A percentile compares a stretch with the other conserved stretches of the same genome.
These are phyloP conservation scores for Globisporangium solare DNA, from an alignment of 352 stramenopile species.

Conservation along the genomic window DNA sequence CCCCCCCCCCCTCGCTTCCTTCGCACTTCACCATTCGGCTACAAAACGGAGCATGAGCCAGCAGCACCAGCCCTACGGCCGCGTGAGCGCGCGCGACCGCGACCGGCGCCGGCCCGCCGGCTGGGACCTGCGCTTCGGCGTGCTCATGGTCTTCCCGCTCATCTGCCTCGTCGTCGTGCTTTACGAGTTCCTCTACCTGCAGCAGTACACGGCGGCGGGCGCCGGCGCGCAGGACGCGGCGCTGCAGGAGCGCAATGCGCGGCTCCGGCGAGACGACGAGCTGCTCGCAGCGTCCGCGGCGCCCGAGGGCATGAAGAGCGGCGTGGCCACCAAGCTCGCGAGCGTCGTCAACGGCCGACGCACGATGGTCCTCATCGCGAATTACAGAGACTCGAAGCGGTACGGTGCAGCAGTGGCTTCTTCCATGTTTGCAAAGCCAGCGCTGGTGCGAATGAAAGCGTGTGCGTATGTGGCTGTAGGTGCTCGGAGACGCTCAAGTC, in stretches of 20 bases:
- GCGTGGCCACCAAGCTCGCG: slow-evolving; percentile 9
- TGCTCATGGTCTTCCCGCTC: slow-evolving; percentile 65
- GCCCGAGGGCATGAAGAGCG: neutral
- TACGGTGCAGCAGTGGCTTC: slow-evolving; percentile 10
- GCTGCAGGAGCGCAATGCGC: slow-evolving; percentile 22
- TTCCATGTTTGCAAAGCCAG: neutral
- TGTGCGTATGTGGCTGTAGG: slow-evolving; percentile 8
- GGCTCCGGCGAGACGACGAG: slow-evolving; percentile 25
- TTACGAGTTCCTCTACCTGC: slow-evolving; percentile 78
- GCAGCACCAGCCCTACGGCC: slow-evolving; percentile 37
- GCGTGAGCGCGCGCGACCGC: slow-evolving; percentile 45
- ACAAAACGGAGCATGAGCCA: slow-evolving; percentile 9
- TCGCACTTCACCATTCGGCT: neutral
- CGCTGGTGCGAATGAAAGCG: no score
- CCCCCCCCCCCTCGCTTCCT: neutral
- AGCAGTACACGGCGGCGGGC: slow-evolving; percentile 48
- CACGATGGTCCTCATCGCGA: slow-evolving; percentile 77
- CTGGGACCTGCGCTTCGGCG: slow-evolving; percentile 48
- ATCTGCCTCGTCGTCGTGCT: slow-evolving; percentile 70
- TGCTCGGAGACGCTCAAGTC: slow-evolving; percentile 76
- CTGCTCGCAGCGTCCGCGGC: slow-evolving; percentile 12
- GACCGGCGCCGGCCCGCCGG: slow-evolving; percentile 27
- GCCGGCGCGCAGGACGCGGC: slow-evolving; percentile 26
- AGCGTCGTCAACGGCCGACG: slow-evolving; percentile 53
- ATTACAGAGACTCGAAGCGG: slow-evolving; percentile 77